Base-by-base conservation (phyloP, 2,329 filamentous ascomycete species). In the Monosporascus sp. region DNA sequence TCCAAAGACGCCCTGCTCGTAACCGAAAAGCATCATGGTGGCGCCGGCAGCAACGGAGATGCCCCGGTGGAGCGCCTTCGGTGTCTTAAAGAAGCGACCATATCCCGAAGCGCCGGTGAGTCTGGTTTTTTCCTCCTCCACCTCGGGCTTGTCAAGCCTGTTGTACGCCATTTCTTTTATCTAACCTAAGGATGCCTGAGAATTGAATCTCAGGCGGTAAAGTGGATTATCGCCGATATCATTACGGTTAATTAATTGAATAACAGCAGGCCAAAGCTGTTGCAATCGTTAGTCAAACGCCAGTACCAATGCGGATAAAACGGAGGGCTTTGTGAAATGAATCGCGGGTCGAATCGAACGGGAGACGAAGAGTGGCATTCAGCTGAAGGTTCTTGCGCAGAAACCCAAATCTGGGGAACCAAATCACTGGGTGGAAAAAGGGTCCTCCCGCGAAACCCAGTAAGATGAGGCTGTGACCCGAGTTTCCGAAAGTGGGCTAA, bases 381-480 rank as follows among this genome's bases (percentile, higher is more conserved):
- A 35, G 31, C 31, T 35, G 31, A 35, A 35, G 31, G 31, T 35
- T 31, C 9, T 31, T 35, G 3, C 31, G 31, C 31, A 35, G 31
- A 35, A 35, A 35, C 31, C 9, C 11, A 14, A 14, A 7, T 35
- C 31, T 14, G 31, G 31, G 31, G 31, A 14, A 14, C 31, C 11
- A 35, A 35, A 35, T 14, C 31, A 35, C 11, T 35, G 31, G 31
- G 31, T 35, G 31, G 31, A 35, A 35, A 35, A 14, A 35, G 11
- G 31, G 31, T 35, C 31, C 11, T 14, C 31, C 11, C 31, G 9
- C 31, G 31, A 46, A 27, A 46, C 24, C 43, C 17, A 11, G 24
- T 46, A 46, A 31, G 43, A 46, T 46, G 43, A 46, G 43, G 43
- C 43, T 46, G 43, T 19, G 43, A 46, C 43, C 43, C 43, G 43